phyloP scores from a whole-genome alignment of 108 stramenopile species.

The Mediolabrus comicus region DNA sequence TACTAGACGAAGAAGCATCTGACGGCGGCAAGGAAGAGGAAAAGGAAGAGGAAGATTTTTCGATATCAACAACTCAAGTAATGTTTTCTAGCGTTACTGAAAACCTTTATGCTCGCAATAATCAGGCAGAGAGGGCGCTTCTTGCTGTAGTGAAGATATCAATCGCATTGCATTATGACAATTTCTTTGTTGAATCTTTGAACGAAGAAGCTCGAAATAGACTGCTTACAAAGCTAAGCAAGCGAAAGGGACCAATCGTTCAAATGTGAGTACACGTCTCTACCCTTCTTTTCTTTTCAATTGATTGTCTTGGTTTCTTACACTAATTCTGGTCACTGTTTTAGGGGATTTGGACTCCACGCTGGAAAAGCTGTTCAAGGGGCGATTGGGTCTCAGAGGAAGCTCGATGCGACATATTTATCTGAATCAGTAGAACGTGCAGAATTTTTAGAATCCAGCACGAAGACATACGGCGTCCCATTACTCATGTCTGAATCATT shows the following conservation, averaged over 20 bases:
- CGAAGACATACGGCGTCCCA: conserved; percentile 85
- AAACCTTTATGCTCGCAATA: conserved; percentile 46
- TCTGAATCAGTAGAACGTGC: conserved; percentile 87
- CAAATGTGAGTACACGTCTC: conserved; percentile 57
- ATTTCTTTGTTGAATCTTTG: conserved; percentile 70
- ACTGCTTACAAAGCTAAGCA: conserved; percentile 63
- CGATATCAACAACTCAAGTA: background rate
- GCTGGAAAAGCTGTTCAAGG: conserved; percentile 97
- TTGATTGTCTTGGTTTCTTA: conserved; percentile 1
- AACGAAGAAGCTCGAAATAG: conserved; percentile 51
- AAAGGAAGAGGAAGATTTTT: conserved; percentile 8
- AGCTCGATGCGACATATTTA: conserved; percentile 95
- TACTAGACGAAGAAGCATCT: conserved; percentile 50
- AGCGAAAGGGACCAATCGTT: conserved; percentile 78
- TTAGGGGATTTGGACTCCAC: conserved; percentile 88
- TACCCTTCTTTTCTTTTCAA: background rate
- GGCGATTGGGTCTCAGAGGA: conserved; percentile 90
- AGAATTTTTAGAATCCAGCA: conserved; percentile 87
- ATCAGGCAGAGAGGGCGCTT: conserved; percentile 83
- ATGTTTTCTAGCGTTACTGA: background rate
- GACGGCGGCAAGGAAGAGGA: conserved; percentile 17
- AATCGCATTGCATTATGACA: conserved; percentile 73
- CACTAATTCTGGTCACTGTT: conserved; percentile 4
- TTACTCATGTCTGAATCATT: conserved; percentile 90
- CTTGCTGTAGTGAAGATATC: conserved; percentile 84